Percentiles rank a stretch among this genome's conserved stretches.
Evolutionary conservation across 352 stramenopile genomes (phyloP).

Genomic region (Phytophthora tubulina): DNA sequence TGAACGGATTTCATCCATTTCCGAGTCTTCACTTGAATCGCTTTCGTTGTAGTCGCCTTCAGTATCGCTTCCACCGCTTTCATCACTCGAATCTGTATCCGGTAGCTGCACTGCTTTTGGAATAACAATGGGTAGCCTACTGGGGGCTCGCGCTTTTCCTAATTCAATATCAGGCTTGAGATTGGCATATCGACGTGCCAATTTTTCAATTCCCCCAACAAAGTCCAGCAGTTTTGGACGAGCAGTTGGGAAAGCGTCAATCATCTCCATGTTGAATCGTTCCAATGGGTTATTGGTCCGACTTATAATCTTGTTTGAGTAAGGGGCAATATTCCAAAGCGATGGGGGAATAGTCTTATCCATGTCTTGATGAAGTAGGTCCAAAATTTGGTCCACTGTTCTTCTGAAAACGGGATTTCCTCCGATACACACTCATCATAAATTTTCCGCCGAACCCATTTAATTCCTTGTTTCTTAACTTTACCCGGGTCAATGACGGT

Average conservation of each 20-base stretch:
- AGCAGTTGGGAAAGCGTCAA: slow-evolving; percentile 17
- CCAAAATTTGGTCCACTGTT: neutral
- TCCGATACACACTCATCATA: neutral
- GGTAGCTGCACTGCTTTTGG: neutral
- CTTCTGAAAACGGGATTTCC: neutral
- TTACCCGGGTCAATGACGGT: neutral
- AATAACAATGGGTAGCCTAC: neutral
- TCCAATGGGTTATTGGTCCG: slow-evolving; percentile 34
- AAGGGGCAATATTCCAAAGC: neutral
- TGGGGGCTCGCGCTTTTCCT: neutral
- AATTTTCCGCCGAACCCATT: neutral
- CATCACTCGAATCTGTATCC: neutral
- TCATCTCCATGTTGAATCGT: slow-evolving; percentile 36
- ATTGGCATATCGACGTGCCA: neutral
- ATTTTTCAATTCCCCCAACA: slow-evolving; percentile 28
- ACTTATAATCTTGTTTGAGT: neutral
- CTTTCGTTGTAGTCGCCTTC: neutral
- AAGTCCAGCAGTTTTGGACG: slow-evolving; percentile 27
- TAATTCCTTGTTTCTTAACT: neutral
- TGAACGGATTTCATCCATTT: neutral
- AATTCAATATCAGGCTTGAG: neutral
- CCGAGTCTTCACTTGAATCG: neutral
- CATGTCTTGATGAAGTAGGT: neutral
- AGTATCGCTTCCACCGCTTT: neutral
- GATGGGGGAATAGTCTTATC: neutral